These are phyloP conservation scores for Pseudogymnoascus destructans DNA, from an alignment of 2,329 filamentous ascomycete species.

Conservation along the genomic window DNA sequence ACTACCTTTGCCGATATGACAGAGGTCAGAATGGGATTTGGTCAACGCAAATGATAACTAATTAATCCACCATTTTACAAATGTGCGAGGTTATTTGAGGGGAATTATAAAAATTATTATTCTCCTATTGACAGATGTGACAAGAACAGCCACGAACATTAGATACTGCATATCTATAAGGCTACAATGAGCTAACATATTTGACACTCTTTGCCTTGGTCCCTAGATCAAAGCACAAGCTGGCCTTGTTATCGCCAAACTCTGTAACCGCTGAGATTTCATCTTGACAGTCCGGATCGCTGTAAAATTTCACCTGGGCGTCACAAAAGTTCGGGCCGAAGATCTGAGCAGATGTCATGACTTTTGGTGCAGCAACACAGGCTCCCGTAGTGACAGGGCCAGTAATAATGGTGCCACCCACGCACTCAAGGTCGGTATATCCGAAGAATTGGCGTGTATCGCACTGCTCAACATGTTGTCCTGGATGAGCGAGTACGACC, in stretches of 20 bases:
- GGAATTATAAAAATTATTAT: neutral
- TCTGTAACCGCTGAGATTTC: neutral
- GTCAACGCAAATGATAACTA: neutral
- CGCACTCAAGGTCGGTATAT: neutral
- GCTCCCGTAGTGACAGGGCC: neutral
- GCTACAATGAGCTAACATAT: neutral
- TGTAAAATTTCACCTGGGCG: neutral
- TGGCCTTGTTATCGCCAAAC: neutral
- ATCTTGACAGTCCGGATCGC: neutral
- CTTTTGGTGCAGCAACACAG: neutral
- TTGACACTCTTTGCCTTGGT: neutral
- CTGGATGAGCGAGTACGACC: neutral
- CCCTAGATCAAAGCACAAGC: neutral
- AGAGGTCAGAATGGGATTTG: neutral
- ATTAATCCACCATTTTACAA: neutral
- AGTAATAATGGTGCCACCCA: neutral
- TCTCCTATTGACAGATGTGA: neutral
- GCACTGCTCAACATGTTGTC: neutral
- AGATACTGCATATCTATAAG: neutral
- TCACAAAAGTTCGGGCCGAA: neutral
- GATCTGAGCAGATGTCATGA: neutral
- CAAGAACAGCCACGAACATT: neutral
- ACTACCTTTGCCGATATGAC: neutral
- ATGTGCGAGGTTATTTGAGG: neutral
- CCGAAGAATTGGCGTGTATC: neutral